Evolutionary conservation across 1,284 basidiomycete species (phyloP).

Genomic region (Heterobasidion annosum): DNA sequence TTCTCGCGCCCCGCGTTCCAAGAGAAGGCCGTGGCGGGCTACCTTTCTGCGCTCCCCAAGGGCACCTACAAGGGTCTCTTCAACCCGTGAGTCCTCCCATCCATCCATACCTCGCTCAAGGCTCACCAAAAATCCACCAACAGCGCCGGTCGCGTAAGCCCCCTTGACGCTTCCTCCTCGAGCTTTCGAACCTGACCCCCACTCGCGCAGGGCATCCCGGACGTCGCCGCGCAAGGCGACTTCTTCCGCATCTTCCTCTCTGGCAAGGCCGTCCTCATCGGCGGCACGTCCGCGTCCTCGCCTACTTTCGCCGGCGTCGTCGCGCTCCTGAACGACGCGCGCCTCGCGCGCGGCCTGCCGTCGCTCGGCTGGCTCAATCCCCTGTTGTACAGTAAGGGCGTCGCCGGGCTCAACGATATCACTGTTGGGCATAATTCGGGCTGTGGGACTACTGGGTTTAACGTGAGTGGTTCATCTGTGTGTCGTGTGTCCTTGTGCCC

Average conservation of each 20-base stretch:
- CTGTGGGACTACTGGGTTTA: conserved; percentile 43
- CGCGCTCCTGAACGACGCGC: conserved; percentile 53
- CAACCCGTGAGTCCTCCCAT: conserved; percentile 33
- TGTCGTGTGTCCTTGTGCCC: background rate
- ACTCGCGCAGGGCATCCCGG: conserved; percentile 38
- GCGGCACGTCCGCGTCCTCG: conserved; percentile 52
- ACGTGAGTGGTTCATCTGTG: conserved; percentile 19
- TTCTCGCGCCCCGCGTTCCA: conserved; percentile 52
- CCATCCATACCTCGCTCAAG: background rate
- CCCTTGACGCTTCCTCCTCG: background rate
- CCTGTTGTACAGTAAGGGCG: conserved; percentile 34
- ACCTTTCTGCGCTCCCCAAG: conserved; percentile 33
- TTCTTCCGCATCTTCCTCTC: conserved; percentile 29
- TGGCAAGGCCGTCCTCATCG: conserved; percentile 23
- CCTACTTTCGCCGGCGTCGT: conserved; percentile 49
- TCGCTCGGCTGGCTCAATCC: conserved; percentile 50
- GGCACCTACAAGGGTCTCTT: conserved; percentile 48
- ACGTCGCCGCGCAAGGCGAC: conserved; percentile 50
- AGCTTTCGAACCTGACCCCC: background rate
- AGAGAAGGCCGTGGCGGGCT: conserved; percentile 28
- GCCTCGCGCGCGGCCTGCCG: conserved; percentile 29
- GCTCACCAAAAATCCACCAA: background rate
- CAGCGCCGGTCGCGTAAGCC: conserved; percentile 1
- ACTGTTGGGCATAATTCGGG: conserved; percentile 43
- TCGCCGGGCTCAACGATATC: conserved; percentile 38